Evolutionary conservation across 495 filamentous ascomycete species (phyloP).

Genomic region (Penicillium chermesinum): DNA sequence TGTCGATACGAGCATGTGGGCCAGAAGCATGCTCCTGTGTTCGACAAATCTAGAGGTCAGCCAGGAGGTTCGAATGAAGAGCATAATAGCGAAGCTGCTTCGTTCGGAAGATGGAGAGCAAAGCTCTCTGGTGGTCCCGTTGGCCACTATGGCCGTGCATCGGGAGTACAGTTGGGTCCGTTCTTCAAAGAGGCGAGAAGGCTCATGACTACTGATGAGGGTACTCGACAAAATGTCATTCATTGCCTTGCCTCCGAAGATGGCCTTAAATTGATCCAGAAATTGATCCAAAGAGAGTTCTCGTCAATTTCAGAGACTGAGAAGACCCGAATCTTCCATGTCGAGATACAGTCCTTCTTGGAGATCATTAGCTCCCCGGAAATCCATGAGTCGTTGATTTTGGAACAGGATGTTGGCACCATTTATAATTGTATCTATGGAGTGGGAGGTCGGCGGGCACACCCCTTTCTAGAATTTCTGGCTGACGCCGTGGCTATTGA

Average conservation of each 20-base stretch:
- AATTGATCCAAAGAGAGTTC: conserved; percentile 22
- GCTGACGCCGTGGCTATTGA: neutral
- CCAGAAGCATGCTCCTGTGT: too few relatives aligned
- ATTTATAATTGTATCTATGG: conserved; percentile 57
- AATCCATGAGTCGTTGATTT: conserved; percentile 47
- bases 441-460: conserved; percentile 26
- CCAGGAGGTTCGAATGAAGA: too few relatives aligned
- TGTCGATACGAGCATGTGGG: too few relatives aligned
- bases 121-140: too few relatives aligned
- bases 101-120: too few relatives aligned
- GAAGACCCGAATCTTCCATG: conserved; percentile 22
- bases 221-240: conserved; percentile 25
- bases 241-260: conserved; percentile 22
- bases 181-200: conserved; percentile 18
- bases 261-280: conserved; percentile 22
- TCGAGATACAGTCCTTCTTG: conserved; percentile 48
- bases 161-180: neutral
- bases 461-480: neutral
- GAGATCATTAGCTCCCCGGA: conserved; percentile 46
- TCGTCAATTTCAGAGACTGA: conserved; percentile 8
- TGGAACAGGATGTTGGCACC: conserved; percentile 50
- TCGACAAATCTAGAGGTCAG: too few relatives aligned
- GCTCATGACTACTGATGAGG: conserved; percentile 23
- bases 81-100: too few relatives aligned
- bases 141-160: neutral